These are phyloP conservation scores for Guyanaporus albipodus DNA, from an alignment of 768 basidiomycete genomes.

Conservation along the genomic window DNA sequence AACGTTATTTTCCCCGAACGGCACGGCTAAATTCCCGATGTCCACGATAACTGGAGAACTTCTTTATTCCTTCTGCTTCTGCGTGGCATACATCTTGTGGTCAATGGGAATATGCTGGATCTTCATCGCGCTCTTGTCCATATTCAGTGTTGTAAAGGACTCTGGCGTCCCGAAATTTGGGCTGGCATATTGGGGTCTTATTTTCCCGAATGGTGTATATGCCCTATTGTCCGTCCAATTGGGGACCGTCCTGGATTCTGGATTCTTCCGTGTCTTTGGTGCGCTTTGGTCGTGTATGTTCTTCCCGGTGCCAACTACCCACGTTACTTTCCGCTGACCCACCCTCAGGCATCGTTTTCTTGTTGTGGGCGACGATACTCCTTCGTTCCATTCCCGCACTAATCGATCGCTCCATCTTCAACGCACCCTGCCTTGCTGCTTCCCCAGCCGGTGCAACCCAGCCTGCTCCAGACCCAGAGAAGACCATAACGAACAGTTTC, in stretches of 20 bases:
- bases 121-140: conserved; percentile 39
- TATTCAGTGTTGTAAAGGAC: conserved; percentile 31
- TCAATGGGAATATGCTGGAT: conserved; percentile 55
- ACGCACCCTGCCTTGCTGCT: conserved; percentile 40
- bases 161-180: conserved; percentile 39
- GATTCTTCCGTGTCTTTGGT: conserved; percentile 50
- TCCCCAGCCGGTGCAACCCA: not conserved
- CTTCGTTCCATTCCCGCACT: conserved; percentile 43
- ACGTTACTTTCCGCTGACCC: not conserved
- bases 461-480: conserved; percentile 10
- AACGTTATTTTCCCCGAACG: conserved; percentile 32
- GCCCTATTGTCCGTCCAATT: conserved; percentile 48
- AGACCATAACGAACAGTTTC: not conserved
- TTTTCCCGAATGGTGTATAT: conserved; percentile 56
- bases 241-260: conserved; percentile 44
- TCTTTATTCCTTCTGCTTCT: conserved; percentile 42
- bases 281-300: conserved; percentile 49
- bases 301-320: not conserved
- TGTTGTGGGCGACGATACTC: conserved; percentile 41
- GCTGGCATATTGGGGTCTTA: conserved; percentile 50
- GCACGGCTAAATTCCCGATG: conserved; percentile 30
- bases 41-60: conserved; percentile 36
- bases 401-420: conserved; percentile 45
- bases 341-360: conserved; percentile 37
- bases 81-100: conserved; percentile 47